Evolutionary conservation across 768 basidiomycete genomes (phyloP).

Genomic region (Boletus reticulatus): DNA sequence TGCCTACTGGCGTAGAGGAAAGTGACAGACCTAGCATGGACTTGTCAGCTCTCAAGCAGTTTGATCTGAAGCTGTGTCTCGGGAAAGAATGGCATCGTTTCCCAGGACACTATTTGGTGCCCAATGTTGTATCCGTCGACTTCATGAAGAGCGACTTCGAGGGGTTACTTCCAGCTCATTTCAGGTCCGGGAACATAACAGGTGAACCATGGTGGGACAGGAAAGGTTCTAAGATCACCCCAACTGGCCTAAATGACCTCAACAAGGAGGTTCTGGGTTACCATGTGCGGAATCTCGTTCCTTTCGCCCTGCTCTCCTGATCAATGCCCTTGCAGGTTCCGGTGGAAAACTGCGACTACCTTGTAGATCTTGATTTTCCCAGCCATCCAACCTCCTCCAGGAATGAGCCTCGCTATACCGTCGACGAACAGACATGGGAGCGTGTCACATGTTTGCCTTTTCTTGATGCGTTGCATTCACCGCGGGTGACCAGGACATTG

Average conservation of each 20-base stretch:
- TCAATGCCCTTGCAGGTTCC: constrained; percentile 50
- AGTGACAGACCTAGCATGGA: constrained; percentile 52
- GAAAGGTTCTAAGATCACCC: constrained; percentile 59
- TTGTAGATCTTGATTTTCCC: constrained; percentile 90
- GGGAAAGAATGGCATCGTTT: constrained; percentile 98
- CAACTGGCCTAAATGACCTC: constrained; percentile 77
- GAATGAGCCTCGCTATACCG: constrained; percentile 79
- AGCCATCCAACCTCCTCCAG: constrained; percentile 50
- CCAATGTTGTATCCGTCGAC: constrained; percentile 75
- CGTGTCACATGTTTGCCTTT: constrained; percentile 78
- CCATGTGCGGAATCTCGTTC: constrained; percentile 56
- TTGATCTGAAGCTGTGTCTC: constrained; percentile 77
- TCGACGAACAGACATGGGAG: constrained; percentile 71
- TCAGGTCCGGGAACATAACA: constrained; percentile 37
- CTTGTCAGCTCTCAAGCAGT: constrained; percentile 61
- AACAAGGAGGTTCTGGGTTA: constrained; percentile 77
- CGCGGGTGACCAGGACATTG: constrained; percentile 68
- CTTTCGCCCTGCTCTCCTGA: constrained; percentile 1
- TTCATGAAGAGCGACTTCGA: constrained; percentile 92
- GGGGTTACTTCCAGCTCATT: constrained; percentile 86
- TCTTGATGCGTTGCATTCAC: constrained; percentile 77
- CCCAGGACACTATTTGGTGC: constrained; percentile 86
- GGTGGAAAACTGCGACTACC: constrained; percentile 75
- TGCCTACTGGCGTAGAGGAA: constrained; percentile 42
- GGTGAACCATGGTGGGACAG: constrained; percentile 35